Evolutionary conservation across 495 filamentous ascomycete genomes (phyloP), one percentile per base, ranked within the genome.

Genomic region (Neurospora sp.): DNA sequence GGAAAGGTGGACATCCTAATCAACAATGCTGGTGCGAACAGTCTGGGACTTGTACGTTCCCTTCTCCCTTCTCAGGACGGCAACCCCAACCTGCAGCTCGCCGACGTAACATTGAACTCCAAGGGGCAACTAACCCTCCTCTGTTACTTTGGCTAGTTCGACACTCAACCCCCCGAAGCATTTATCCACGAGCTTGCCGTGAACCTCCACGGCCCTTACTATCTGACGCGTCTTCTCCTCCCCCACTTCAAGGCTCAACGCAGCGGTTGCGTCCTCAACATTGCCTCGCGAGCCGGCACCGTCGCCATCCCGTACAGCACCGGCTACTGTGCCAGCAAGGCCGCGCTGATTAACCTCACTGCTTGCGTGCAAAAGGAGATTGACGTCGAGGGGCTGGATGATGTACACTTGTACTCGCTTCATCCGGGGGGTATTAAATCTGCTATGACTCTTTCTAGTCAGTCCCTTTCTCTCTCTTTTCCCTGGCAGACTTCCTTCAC

Each of bases 111-210:
- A n/a, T n/a, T n/a, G n/a, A n/a, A 54, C 66, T 31, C 37, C 14
- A 42, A 41, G 40, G 40, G 40, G 2, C 18, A 14, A 6, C 71
- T n/a, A 8, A 44, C 14, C 41, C 1, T 44, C 16, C 5, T 12
- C 41, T 74, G 10, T 38, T 31, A 5, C 12, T 39, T 38, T 44
- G 23, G 3, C 4, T 5, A 78, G 78, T 60, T 82, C 3, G 74
- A 82, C 75, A 71, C 60, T 27, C 80, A 81, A 54, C 71, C 75
- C 18, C 79, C 80, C 1, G 31, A 49, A 9, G 72, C 76, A 49
- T 90, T 90, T 81, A 87, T 90, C 80, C 85, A 84, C 5, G 87
- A 88, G 78, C 86, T 88, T 6, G 87, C 88, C 3, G 84, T 88
- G 60, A 85, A 89, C 82, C 87, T 89, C 79, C 84, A 87, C 77